Percentiles rank a stretch among this genome's conserved stretches.
Conservation (phyloP, 108 stramenopile genomes). For the Cyclotella choctawhatcheeana region DNA sequence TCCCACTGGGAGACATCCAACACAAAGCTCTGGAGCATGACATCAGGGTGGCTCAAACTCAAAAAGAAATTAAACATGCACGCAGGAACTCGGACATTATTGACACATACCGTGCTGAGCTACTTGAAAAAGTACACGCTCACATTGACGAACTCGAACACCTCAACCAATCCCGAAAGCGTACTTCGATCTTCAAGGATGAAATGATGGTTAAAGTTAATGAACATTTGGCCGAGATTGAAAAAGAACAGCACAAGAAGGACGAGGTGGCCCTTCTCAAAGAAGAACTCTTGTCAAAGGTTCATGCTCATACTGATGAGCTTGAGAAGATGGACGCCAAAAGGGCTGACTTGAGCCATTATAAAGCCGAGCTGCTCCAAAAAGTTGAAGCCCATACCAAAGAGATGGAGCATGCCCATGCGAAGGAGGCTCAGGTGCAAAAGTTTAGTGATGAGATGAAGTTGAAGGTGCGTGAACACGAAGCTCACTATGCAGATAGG, state of each 20-base stretch:
- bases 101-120: constrained; percentile 44
- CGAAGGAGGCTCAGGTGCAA: constrained; percentile 41
- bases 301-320: constrained; percentile 48
- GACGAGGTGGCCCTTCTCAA: constrained; percentile 50
- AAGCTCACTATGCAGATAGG: constrained; percentile 40
- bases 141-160: constrained; percentile 40
- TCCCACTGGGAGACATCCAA: constrained; percentile 28
- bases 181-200: constrained; percentile 43
- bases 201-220: constrained; percentile 47
- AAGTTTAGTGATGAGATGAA: constrained; percentile 41
- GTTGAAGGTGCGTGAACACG: constrained; percentile 29
- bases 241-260: constrained; percentile 47
- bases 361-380: constrained; percentile 49
- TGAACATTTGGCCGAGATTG: constrained; percentile 38
- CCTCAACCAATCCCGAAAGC: constrained; percentile 33
- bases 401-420: constrained; percentile 38
- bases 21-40: constrained; percentile 49
- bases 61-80: constrained; percentile 17
- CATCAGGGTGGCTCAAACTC: constrained; percentile 34
- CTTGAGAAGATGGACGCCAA: constrained; percentile 51
- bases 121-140: constrained; percentile 35
- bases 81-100: constrained; percentile 30
- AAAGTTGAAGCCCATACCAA: constrained; percentile 48
- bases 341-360: constrained; percentile 34
- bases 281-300: constrained; percentile 48